Evolutionary conservation across 1,284 basidiomycete genomes (phyloP).

Genomic region (Fomitiporia mediterranea): DNA sequence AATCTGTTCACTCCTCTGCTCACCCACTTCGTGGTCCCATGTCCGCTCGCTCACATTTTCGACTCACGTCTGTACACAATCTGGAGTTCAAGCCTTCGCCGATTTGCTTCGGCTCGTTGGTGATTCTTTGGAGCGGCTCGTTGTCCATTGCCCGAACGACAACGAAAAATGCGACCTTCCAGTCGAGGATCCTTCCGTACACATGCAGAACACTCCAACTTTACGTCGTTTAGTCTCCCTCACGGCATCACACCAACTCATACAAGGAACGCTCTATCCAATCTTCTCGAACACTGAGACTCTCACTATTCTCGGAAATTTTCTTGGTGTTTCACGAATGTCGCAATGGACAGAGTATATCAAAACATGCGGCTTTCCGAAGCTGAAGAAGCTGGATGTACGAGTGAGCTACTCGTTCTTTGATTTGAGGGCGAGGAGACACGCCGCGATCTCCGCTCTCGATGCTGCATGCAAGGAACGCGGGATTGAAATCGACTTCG

Average conservation of each 20-base stretch:
- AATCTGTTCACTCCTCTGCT: slow-evolving; percentile 46
- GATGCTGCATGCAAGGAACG: not conserved
- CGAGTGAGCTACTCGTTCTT: not conserved
- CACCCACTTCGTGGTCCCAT: slow-evolving; percentile 33
- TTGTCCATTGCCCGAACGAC: not conserved
- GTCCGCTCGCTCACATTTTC: slow-evolving; percentile 9
- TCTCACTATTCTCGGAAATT: not conserved
- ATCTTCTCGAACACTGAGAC: not conserved
- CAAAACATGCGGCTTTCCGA: not conserved
- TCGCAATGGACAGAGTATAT: not conserved
- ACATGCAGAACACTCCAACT: not conserved
- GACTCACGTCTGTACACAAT: not conserved
- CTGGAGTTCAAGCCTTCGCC: not conserved
- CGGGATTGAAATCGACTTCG: not conserved
- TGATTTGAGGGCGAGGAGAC: not conserved
- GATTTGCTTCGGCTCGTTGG: not conserved
- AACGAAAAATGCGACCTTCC: not conserved
- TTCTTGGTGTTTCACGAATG: not conserved
- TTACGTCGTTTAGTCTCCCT: not conserved
- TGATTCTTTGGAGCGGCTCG: not conserved
- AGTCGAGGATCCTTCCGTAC: not conserved
- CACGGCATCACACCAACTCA: not conserved
- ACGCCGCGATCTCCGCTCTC: not conserved
- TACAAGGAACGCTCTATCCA: not conserved
- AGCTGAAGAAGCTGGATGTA: not conserved